Conservation (phyloP, 768 basidiomycete species). For the Chiua virens region DNA sequence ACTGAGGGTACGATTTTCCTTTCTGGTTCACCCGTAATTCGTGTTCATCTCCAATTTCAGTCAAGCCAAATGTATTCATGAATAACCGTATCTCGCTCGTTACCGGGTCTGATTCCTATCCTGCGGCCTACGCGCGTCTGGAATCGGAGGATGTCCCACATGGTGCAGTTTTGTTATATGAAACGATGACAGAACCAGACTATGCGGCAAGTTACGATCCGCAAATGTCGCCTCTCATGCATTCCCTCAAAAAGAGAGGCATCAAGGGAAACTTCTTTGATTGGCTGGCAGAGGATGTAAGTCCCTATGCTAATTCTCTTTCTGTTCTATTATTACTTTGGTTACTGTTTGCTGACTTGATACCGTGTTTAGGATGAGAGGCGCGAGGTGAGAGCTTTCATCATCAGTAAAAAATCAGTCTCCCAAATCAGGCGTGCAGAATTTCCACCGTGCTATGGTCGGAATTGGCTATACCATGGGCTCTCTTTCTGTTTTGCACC, state of each 20-base stretch:
- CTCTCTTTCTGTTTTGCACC: constrained; percentile 21
- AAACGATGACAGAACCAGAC: constrained; percentile 26
- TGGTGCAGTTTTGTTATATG: constrained; percentile 16
- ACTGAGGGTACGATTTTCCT: too few relatives aligned
- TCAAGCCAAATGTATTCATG: too few relatives aligned
- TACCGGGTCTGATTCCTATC: too few relatives aligned
- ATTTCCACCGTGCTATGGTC: constrained; percentile 25
- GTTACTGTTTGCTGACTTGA: neutral
- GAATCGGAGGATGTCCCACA: too few relatives aligned
- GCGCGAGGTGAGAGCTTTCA: constrained; percentile 11
- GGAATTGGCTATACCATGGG: constrained; percentile 27
- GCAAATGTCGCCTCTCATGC: constrained; percentile 22
- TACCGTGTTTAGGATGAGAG: constrained; percentile 8
- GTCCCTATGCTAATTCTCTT: neutral
- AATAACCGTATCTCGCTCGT: too few relatives aligned
- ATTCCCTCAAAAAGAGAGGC: constrained; percentile 17
- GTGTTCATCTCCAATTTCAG: too few relatives aligned
- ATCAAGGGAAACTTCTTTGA: constrained; percentile 25
- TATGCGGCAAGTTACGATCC: constrained; percentile 18
- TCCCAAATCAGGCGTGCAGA: constrained; percentile 5
- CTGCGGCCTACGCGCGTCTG: too few relatives aligned
- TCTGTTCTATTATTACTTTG: too few relatives aligned
- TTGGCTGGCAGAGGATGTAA: constrained; percentile 23
- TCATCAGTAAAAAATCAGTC: neutral
- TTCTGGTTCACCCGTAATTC: too few relatives aligned